Evolutionary conservation across 129 eudicot genomes (phyloP).

Genomic region (Logfia minima): DNA sequence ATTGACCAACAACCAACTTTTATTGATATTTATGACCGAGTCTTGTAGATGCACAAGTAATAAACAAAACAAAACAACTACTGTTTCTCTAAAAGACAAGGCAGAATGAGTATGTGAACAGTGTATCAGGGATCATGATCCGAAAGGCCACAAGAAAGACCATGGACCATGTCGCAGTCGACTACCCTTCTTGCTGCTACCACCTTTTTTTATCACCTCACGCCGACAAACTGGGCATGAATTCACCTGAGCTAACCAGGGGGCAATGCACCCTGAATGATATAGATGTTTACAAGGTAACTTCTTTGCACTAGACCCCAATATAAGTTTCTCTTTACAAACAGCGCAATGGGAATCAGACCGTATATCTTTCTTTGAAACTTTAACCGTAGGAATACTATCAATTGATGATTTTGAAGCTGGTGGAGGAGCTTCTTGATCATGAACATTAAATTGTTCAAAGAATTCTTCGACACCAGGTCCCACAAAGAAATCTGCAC

Average conservation of each 20-base stretch:
- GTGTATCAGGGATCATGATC: slow-evolving; percentile 18
- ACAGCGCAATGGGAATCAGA: slow-evolving; percentile 75
- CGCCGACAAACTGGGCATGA: slow-evolving; percentile 87
- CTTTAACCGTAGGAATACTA: slow-evolving; percentile 51
- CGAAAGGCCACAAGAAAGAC: slow-evolving; percentile 74
- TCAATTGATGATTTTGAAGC: slow-evolving; percentile 56
- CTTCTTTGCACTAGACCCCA: slow-evolving; percentile 63
- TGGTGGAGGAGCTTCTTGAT: slow-evolving; percentile 55
- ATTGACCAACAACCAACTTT: slow-evolving; percentile 31
- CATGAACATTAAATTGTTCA: slow-evolving; percentile 45
- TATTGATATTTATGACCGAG: slow-evolving; percentile 32
- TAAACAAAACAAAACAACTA: slow-evolving; percentile 27
- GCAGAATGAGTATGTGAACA: slow-evolving; percentile 12
- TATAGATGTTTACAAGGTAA: slow-evolving; percentile 74
- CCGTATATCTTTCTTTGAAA: slow-evolving; percentile 55
- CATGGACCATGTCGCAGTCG: slow-evolving; percentile 43
- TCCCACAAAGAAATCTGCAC: slow-evolving; percentile 69
- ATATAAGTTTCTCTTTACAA: slow-evolving; percentile 59
- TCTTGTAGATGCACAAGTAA: slow-evolving; percentile 37
- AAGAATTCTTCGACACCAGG: slow-evolving; percentile 74
- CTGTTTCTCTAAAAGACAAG: slow-evolving; percentile 13
- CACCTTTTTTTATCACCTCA: slow-evolving; percentile 40
- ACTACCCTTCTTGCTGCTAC: slow-evolving; percentile 34
- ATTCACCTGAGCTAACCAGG: slow-evolving; percentile 62
- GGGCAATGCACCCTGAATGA: slow-evolving; percentile 73